Percentiles rank a stretch among this genome's conserved stretches.
Conservation (phyloP, 1,139 yeast genomes). For the Hyphopichia pseudoburtonii region DNA sequence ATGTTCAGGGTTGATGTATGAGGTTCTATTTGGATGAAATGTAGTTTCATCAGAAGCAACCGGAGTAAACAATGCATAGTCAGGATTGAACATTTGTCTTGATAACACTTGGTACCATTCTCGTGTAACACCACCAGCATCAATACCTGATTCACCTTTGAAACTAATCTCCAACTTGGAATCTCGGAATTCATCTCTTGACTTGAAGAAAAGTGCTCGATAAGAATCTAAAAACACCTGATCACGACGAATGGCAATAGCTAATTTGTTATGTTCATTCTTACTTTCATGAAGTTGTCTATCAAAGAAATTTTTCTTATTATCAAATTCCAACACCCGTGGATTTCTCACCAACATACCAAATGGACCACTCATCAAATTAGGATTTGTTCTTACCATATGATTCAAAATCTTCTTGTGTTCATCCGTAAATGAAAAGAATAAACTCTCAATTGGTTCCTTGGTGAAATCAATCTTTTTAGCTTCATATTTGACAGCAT, state of each 20-base stretch:
- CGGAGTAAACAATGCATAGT: slow-evolving; percentile 89
- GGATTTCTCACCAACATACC: slow-evolving; percentile 88
- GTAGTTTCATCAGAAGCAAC: slow-evolving; percentile 92
- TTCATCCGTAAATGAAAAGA: slow-evolving; percentile 85
- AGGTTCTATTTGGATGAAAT: slow-evolving; percentile 92
- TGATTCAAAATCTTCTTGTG: slow-evolving; percentile 88
- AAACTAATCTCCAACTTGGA: slow-evolving; percentile 78
- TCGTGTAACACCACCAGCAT: slow-evolving; percentile 97
- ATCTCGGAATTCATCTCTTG: slow-evolving; percentile 71
- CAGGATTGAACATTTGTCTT: slow-evolving; percentile 95
- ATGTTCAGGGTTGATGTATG: slow-evolving; percentile 92
- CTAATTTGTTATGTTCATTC: slow-evolving; percentile 48
- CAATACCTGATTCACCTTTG: slow-evolving; percentile 94
- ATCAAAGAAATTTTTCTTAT: slow-evolving; percentile 83
- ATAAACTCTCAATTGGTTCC: slow-evolving; percentile 76
- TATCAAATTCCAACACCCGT: slow-evolving; percentile 89
- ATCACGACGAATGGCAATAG: slow-evolving; percentile 77
- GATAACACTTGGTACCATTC: slow-evolving; percentile 97
- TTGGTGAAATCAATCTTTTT: slow-evolving; percentile 63
- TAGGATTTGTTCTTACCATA: slow-evolving; percentile 90
- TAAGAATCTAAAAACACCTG: slow-evolving; percentile 92
- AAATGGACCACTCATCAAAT: slow-evolving; percentile 95
- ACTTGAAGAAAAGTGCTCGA: slow-evolving; percentile 77
- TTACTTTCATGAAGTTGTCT: slow-evolving; percentile 58
- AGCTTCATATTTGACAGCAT: slow-evolving; percentile 58